A percentile compares a stretch with the other conserved stretches of the same genome.
These are phyloP conservation scores for Fusarium dlaminii DNA, from an alignment of 2,329 filamentous ascomycete genomes.

Conservation along the genomic window DNA sequence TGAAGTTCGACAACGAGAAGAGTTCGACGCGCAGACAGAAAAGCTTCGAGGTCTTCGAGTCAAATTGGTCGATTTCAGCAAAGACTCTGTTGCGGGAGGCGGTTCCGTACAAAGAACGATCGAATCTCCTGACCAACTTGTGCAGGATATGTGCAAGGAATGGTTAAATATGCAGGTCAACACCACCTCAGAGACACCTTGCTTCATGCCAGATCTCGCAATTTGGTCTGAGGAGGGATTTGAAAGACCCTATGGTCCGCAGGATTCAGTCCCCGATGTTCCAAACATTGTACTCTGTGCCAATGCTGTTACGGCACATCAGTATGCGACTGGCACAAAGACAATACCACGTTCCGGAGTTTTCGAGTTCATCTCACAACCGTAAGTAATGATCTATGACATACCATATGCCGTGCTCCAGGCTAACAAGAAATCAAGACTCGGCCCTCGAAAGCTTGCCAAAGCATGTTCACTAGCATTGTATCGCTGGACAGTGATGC, in stretches of 20 bases:
- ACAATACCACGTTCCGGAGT: conserved; percentile 33
- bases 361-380: conserved; percentile 52
- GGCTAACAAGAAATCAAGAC: conserved; percentile 28
- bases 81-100: neutral
- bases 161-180: conserved; percentile 35
- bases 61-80: neutral
- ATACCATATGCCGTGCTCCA: neutral
- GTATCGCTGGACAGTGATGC: conserved; percentile 39
- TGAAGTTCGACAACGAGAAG: conserved; percentile 25
- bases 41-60: conserved; percentile 47
- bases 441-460: conserved; percentile 51
- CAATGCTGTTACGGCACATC: conserved; percentile 46
- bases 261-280: neutral
- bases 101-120: neutral
- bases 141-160: conserved; percentile 19
- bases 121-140: neutral
- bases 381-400: conserved; percentile 38
- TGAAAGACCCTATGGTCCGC: neutral
- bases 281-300: conserved; percentile 48
- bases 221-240: conserved; percentile 37
- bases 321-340: conserved; percentile 32
- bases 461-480: conserved; percentile 44
- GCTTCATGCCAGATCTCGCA: conserved; percentile 40
- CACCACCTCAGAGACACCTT: neutral
- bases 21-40: conserved; percentile 42